Conservation (phyloP, 495 filamentous ascomycete genomes). For the Hyaloscypha variabilis region DNA sequence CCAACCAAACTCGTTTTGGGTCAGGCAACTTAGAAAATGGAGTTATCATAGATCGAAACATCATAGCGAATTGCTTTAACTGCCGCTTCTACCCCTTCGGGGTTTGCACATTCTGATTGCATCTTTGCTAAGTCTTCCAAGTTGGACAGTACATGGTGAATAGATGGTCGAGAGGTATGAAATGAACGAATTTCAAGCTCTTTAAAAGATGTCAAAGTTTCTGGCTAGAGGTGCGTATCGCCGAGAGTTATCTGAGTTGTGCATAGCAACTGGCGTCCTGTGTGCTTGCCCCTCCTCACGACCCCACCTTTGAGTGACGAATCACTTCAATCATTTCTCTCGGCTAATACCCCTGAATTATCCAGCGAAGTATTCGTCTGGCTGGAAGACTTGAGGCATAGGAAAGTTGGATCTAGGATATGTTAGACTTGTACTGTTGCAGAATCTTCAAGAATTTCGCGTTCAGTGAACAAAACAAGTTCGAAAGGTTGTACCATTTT, state of each 20-base stretch:
- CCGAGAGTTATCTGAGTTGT: no score
- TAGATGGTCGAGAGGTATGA: no score
- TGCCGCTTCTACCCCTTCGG: not conserved
- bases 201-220: no score
- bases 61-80: conserved; percentile 13
- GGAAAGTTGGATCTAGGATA: no score
- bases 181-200: no score
- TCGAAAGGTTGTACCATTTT: no score
- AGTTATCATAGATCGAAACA: conserved; percentile 18
- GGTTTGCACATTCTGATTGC: not conserved
- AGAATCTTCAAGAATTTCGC: no score
- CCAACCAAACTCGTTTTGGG: conserved; percentile 52
- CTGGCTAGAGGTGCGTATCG: not conserved
- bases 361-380: no score
- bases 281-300: not conserved
- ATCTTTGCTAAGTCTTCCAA: not conserved
- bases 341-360: not conserved
- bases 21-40: conserved; percentile 52
- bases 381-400: no score
- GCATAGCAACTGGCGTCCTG: not conserved
- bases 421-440: no score
- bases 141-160: not conserved
- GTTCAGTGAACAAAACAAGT: no score
- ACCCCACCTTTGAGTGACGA: not conserved
- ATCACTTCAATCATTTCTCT: not conserved